Conservation (phyloP, 1,139 yeast genomes). For the Kodamaea suecica region DNA sequence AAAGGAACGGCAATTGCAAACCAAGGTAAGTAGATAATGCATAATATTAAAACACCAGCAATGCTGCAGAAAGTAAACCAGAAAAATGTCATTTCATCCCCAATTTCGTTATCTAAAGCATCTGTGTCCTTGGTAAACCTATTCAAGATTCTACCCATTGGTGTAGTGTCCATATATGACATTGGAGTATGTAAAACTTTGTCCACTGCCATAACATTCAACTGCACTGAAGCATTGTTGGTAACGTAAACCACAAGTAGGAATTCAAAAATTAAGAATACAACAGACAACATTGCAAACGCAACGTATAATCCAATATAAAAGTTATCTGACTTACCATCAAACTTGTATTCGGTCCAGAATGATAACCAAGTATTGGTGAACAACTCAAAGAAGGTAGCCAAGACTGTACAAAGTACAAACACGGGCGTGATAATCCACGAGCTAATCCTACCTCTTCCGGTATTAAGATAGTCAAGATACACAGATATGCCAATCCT, state of each 20-base stretch:
- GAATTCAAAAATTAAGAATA: slow-evolving; percentile 43
- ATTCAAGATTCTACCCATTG: slow-evolving; percentile 66
- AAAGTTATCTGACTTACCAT: slow-evolving; percentile 42
- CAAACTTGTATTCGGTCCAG: slow-evolving; percentile 67
- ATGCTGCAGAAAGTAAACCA: slow-evolving; percentile 51
- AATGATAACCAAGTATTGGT: slow-evolving; percentile 82
- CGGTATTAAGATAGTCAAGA: slow-evolving; percentile 14
- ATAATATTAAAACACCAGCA: slow-evolving; percentile 61
- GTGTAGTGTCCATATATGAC: slow-evolving; percentile 60
- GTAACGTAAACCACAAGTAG: slow-evolving; percentile 48
- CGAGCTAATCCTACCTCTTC: slow-evolving; percentile 15
- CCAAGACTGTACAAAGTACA: slow-evolving; percentile 25
- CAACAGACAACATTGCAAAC: slow-evolving; percentile 42
- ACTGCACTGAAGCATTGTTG: slow-evolving; percentile 36
- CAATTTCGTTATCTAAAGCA: slow-evolving; percentile 71
- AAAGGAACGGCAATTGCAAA: slow-evolving; percentile 47
- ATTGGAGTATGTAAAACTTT: slow-evolving; percentile 53
- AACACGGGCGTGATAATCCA: slow-evolving; percentile 21
- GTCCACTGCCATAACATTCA: slow-evolving; percentile 41
- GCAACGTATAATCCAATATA: slow-evolving; percentile 73
- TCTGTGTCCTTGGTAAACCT: slow-evolving; percentile 80
- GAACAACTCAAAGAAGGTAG: slow-evolving; percentile 62
- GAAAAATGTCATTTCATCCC: slow-evolving; percentile 55
- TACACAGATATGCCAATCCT: slow-evolving; percentile 16
- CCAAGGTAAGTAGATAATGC: slow-evolving; percentile 69